Evolutionary conservation across 1,284 basidiomycete species (phyloP), one percentile per base, ranked within the genome.

Genomic region (Cutaneotrichosporon cavernicola): DNA sequence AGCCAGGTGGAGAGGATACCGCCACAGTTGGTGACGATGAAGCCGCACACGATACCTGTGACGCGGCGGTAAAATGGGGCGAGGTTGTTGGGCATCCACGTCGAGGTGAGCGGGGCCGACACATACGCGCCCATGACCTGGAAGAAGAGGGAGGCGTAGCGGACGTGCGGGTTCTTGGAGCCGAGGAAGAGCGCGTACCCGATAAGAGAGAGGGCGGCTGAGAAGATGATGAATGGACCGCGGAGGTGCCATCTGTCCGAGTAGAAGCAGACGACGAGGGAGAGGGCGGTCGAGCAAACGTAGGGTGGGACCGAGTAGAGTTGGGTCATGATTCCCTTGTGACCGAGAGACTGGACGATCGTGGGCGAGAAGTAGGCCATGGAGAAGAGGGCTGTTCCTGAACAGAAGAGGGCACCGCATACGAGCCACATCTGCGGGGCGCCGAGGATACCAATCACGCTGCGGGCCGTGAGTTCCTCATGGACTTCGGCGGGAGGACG

Each of bases 1-100:
- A 86, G 80, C 85, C 85, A 86, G 1, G 83, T 85, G 1, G 84
- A 82, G 9, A 86, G 80, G 63, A 88, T 87, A 9, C 85, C 87
- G 14, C 86, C 86, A 0, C 80, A 76, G 72, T 86, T 87, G 36
- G 84, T 84, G 73, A 82, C 75, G 67, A 85, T 82, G 68, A 86
- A 86, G 0, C 82, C 84, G 34, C 86, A 76, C 7, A 85, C 86
- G 56, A 88, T 81, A 21, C 83, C 81, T 0, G 85, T 85, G 5
- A 85, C 85, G 47, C 86, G 82, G 51, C 85, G 80, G 60, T 83
- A 81, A 69, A 86, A 83, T 0, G 86, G 85, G 0, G 83, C 80
- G 32, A 85, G 81, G 75, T 88, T 88, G 74, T 87, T 87, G 16
- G 86, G 63, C 72, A 74, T 75, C 75, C 75, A 77, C 5, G 72